phyloP scores from a whole-genome alignment of 2,329 filamentous ascomycete species.

The Trichoderma sp. region DNA sequence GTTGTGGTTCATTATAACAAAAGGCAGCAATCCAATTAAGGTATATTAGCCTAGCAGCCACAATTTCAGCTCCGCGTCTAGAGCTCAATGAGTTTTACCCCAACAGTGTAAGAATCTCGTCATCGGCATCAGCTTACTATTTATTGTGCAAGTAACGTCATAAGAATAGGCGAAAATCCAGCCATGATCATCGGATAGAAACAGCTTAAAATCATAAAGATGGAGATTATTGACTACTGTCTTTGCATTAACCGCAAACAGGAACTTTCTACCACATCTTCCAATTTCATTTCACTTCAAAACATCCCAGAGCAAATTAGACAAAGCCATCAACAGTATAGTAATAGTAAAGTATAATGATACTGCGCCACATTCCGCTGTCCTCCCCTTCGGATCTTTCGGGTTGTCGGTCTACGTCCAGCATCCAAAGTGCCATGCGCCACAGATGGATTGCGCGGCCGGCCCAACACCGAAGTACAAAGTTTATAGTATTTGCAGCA shows the following conservation, averaged over 20 bases:
- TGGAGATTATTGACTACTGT: background rate
- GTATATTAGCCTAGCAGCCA: conserved; percentile 5
- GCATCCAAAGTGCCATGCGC: background rate
- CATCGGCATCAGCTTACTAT: background rate
- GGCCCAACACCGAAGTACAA: too few species aligned
- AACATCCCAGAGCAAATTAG: background rate
- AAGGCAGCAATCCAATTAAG: background rate
- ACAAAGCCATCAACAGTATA: background rate
- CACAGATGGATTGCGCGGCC: background rate
- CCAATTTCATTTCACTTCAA: background rate
- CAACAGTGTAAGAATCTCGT: conserved; percentile 11
- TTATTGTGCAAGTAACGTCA: background rate
- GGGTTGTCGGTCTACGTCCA: background rate
- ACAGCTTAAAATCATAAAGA: background rate
- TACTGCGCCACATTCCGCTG: background rate
- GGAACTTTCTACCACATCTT: background rate
- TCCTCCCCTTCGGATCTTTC: conserved; percentile 10
- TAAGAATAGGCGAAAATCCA: too few species aligned
- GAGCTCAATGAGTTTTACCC: background rate
- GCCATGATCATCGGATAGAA: too few species aligned
- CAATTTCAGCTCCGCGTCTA: background rate
- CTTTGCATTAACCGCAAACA: background rate
- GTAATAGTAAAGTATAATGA: background rate
- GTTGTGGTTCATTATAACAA: background rate
- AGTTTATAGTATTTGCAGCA: too few species aligned